A percentile compares a stretch with the other conserved stretches of the same genome.
These are phyloP conservation scores for Staphylotrichum longicolle DNA, from an alignment of 495 filamentous ascomycete genomes.

Conservation along the genomic window DNA sequence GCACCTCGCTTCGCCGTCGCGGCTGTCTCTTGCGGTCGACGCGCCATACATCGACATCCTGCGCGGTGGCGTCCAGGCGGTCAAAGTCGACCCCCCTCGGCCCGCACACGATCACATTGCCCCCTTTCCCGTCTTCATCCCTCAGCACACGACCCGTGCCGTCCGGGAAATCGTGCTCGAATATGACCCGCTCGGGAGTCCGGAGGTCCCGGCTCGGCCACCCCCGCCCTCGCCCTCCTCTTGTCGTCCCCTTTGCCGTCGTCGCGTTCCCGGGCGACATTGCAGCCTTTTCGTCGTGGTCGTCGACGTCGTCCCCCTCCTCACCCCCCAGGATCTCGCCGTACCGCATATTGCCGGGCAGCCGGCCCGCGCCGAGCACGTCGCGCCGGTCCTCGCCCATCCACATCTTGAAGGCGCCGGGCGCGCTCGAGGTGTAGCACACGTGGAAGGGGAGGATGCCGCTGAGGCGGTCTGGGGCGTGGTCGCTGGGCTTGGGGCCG, in stretches of 20 bases:
- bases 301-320: background rate
- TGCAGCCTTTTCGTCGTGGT: background rate
- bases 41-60: background rate
- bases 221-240: background rate
- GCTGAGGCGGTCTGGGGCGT: conserved; percentile 35
- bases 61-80: background rate
- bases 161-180: conserved; percentile 26
- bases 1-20: background rate
- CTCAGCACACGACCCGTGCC: conserved; percentile 13
- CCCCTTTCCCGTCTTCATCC: conserved; percentile 18
- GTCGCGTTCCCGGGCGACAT: too few species aligned
- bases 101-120: conserved; percentile 8
- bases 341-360: conserved; percentile 42
- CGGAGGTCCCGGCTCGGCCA: background rate
- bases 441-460: conserved; percentile 45
- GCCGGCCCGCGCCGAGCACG: conserved; percentile 40
- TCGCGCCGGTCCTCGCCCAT: conserved; percentile 45
- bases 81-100: background rate
- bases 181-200: conserved; percentile 21
- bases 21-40: background rate
- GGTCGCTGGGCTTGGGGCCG: too few species aligned
- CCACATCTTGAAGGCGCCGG: conserved; percentile 38
- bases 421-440: conserved; percentile 43
- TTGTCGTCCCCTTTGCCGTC: background rate
- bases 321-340: background rate